These are phyloP conservation scores for Sporisorium sorghi DNA, from an alignment of 1,284 basidiomycete species.

Conservation along the genomic window DNA sequence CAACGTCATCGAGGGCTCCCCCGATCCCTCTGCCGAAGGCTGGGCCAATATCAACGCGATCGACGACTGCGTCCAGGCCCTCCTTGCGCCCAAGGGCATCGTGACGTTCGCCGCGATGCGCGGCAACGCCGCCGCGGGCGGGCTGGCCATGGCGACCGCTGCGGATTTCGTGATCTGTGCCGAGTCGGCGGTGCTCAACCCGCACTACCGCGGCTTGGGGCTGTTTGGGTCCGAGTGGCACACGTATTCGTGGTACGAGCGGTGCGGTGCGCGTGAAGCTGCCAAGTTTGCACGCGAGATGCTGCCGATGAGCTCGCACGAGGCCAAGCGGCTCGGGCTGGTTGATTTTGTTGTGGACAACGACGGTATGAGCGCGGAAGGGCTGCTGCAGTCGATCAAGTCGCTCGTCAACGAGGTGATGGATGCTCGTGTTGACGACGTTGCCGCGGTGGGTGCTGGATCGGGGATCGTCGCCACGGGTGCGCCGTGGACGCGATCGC, in stretches of 20 bases:
- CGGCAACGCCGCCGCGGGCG: constrained; percentile 72
- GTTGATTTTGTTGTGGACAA: constrained; percentile 49
- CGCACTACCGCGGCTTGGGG: constrained; percentile 71
- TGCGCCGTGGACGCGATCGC: constrained; percentile 55
- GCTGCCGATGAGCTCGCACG: constrained; percentile 70
- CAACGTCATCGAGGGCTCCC: constrained; percentile 71
- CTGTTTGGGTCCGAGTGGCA: constrained; percentile 72
- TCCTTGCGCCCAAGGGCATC: constrained; percentile 69
- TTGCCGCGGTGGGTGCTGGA: not conserved
- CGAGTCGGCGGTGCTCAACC: constrained; percentile 71
- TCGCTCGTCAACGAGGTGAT: constrained; percentile 46
- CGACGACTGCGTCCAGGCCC: constrained; percentile 64
- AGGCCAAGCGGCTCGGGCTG: constrained; percentile 42
- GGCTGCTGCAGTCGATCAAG: constrained; percentile 32
- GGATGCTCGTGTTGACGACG: constrained; percentile 22
- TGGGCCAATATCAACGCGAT: constrained; percentile 72
- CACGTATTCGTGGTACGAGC: constrained; percentile 70
- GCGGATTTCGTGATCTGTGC: constrained; percentile 71
- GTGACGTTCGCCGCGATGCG: constrained; percentile 71
- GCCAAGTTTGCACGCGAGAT: constrained; percentile 69
- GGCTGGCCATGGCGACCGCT: constrained; percentile 71
- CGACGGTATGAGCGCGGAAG: constrained; percentile 13
- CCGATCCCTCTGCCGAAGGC: constrained; percentile 70
- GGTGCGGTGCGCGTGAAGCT: constrained; percentile 68
- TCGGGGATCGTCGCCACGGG: constrained; percentile 15